Base-by-base conservation (phyloP, 495 filamentous ascomycete species). In the Podospora pseudoanserina region DNA sequence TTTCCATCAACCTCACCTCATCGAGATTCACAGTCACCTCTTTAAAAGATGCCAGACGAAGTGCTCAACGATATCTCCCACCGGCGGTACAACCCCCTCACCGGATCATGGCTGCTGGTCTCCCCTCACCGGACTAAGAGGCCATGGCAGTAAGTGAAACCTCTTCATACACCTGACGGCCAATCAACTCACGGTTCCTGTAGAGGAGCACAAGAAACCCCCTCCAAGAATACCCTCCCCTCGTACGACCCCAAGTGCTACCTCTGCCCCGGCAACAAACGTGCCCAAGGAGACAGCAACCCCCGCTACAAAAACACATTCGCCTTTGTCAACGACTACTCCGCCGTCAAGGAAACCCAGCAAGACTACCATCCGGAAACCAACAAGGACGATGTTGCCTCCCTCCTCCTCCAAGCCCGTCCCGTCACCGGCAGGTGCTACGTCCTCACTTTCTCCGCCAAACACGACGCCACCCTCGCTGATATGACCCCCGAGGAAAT, bases 61-160 rank as follows among this genome's bases (percentile, higher is more conserved):
- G 90, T 99, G 59, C 91, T 99, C 23, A 87, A 99, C 83, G 94
- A 98, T 76, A 97, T 99, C 74, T 97, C 95, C 34, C 95, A 99
- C 77, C 84, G 96, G 70, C 89, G 95, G 71, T 98, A 89, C 78
- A 99, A 99, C 77, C 93, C 93, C 32, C 81, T 99, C 60, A 88
- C 90, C 55, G 93, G 92, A 30, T 93, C 90, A 39, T 95, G 92
- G 88, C 83, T 99, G 64, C 83, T 99, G 16, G 95, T 98, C 18
- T 97, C 95, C 9, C 95, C 95, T 55, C 95, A 99, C 78, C 84
- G 95, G 64, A 97, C 92, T 67, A 97, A 97, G 86, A 86, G 95
- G 67, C 95, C 95, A 72, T 99, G 95, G 95, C 95, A 97, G 95
- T 97, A 82, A 87, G 93, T 61, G 6, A 13, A 9, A 18, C 39